Evolutionary conservation across 306 rosid species (phyloP).

Genomic region (Herpetospermum pedunculosum): DNA sequence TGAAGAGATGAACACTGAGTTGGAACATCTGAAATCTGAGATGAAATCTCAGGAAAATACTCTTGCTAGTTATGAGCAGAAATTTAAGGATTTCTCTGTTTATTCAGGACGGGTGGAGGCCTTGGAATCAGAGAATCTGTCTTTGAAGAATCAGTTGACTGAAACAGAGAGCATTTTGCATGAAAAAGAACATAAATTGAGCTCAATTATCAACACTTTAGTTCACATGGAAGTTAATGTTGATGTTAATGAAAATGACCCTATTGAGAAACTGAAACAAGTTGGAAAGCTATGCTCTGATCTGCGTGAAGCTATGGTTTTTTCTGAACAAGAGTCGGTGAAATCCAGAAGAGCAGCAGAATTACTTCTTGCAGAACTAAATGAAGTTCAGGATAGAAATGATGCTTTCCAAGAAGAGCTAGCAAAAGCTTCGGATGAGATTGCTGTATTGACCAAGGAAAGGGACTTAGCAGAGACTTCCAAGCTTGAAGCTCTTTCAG

Average conservation of each 20-base stretch:
- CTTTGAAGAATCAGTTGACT: conserved; percentile 44
- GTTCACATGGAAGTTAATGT: conserved; percentile 47
- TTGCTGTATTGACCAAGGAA: conserved; percentile 47
- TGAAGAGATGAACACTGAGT: conserved; percentile 48
- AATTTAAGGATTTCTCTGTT: conserved; percentile 35
- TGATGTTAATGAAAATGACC: conserved; percentile 37
- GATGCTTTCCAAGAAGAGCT: conserved; percentile 87
- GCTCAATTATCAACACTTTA: conserved; percentile 38
- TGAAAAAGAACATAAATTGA: conserved; percentile 47
- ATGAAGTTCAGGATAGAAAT: conserved; percentile 97
- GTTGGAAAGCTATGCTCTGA: conserved; percentile 46
- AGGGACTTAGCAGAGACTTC: conserved; percentile 56
- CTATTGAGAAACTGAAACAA: conserved; percentile 53
- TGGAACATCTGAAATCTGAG: conserved; percentile 52
- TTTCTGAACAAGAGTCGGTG: conserved; percentile 62
- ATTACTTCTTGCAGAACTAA: conserved; percentile 83
- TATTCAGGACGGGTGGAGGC: conserved; percentile 52
- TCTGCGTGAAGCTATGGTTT: conserved; percentile 29
- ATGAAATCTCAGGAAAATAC: conserved; percentile 30
- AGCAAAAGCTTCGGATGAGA: conserved; percentile 42
- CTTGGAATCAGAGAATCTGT: conserved; percentile 53
- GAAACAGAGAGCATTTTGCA: conserved; percentile 49
- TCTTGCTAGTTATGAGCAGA: conserved; percentile 54
- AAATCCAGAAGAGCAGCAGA: conserved; percentile 87
- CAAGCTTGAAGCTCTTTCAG: conserved; percentile 57